Percentiles rank a stretch among this genome's conserved stretches.
Evolutionary conservation across 2,329 filamentous ascomycete species (phyloP).

Genomic region (Fusarium bactridioides): DNA sequence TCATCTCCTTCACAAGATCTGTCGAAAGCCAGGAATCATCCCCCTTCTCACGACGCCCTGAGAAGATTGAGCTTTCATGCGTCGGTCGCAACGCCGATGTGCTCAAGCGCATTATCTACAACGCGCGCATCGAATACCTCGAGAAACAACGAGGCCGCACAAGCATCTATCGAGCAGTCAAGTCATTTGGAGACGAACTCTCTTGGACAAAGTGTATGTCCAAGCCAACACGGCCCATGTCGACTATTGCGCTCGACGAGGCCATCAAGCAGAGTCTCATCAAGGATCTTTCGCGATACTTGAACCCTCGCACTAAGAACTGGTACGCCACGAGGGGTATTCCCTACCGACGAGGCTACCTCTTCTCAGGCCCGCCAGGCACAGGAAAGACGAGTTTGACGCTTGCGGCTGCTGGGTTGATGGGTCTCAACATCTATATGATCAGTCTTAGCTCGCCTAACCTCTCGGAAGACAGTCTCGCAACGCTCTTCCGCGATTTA

Average conservation of each 20-base stretch:
- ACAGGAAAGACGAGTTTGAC: conserved; percentile 33
- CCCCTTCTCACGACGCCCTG: not conserved
- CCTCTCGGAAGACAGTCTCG: conserved; percentile 19
- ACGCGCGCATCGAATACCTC: conserved; percentile 17
- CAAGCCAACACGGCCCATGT: conserved; percentile 24
- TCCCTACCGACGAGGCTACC: conserved; percentile 33
- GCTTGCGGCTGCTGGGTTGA: conserved; percentile 20
- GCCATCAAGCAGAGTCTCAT: conserved; percentile 20
- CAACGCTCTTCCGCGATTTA: not conserved
- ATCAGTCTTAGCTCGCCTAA: conserved; percentile 10
- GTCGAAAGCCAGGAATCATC: not conserved
- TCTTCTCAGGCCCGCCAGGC: conserved; percentile 31
- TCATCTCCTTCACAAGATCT: conserved; percentile 14
- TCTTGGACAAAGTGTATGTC: conserved; percentile 25
- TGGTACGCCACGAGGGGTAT: conserved; percentile 33
- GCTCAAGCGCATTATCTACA: conserved; percentile 23
- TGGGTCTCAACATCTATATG: conserved; percentile 31
- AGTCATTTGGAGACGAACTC: not conserved
- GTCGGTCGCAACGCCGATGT: conserved; percentile 14
- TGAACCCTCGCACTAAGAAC: conserved; percentile 22
- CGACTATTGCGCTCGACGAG: conserved; percentile 27
- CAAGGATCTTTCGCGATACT: conserved; percentile 24
- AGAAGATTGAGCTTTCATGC: conserved; percentile 16
- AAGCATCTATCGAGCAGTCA: conserved; percentile 14
- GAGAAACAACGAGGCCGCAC: conserved; percentile 21